These are phyloP conservation scores for Cucurbitaria berberidis DNA, from an alignment of 2,329 filamentous ascomycete species.

Conservation along the genomic window DNA sequence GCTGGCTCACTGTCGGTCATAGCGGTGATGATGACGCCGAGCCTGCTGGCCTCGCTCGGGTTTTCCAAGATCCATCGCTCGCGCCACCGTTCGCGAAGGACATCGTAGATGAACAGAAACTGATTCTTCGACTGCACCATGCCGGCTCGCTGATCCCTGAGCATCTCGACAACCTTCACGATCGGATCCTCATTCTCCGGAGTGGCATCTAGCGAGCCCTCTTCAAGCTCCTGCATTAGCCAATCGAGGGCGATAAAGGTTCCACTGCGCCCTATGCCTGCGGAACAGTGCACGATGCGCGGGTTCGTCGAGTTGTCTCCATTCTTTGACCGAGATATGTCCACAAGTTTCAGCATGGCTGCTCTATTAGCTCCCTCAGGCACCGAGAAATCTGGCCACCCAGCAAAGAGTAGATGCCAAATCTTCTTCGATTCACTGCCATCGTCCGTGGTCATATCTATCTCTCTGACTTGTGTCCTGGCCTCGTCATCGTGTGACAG, in stretches of 20 bases:
- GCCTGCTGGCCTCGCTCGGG: conserved; percentile 34
- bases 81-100: conserved; percentile 75
- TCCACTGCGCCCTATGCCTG: conserved; percentile 90
- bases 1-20: conserved; percentile 25
- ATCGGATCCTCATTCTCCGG: conserved; percentile 69
- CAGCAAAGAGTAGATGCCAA: conserved; percentile 84
- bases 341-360: conserved; percentile 73
- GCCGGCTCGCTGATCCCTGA: conserved; percentile 86
- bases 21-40: conserved; percentile 23
- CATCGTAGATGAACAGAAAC: conserved; percentile 86
- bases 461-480: conserved; percentile 74
- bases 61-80: conserved; percentile 53
- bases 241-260: conserved; percentile 98
- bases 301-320: conserved; percentile 62
- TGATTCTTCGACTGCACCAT: conserved; percentile 95
- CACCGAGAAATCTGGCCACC: conserved; percentile 90
- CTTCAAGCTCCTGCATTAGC: conserved; percentile 79
- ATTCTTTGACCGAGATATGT: conserved; percentile 67
- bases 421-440: conserved; percentile 66
- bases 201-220: conserved; percentile 66
- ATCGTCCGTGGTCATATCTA: conserved; percentile 59
- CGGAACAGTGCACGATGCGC: conserved; percentile 75
- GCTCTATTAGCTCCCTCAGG: conserved; percentile 71
- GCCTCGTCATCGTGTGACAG: conserved; percentile 62
- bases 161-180: conserved; percentile 75